Evolutionary conservation across 495 filamentous ascomycete genomes (phyloP), one percentile per base, ranked within the genome.

Genomic region (Penicillium waksmanii): DNA sequence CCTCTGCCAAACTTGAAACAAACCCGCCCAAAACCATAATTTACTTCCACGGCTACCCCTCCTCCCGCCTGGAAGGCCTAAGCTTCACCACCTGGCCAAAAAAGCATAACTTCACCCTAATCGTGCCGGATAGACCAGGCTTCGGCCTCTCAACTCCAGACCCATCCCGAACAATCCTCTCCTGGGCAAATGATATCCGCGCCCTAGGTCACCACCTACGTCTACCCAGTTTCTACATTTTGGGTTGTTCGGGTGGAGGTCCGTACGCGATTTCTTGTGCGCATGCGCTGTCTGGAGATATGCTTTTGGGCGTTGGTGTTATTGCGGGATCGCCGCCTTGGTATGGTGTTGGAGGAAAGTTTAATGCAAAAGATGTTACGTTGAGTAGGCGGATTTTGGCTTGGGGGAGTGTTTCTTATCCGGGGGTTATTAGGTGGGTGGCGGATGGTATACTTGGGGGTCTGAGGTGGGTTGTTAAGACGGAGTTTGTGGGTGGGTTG

Each of bases 261-360:
- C 80, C 80, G 1, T 83, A 77, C 56, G 77, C 73, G 4, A 55
- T 82, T 13, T 81, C 80, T 1, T 83, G 79, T 54, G 75, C 73
- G 15, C 54, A 72, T 17, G 53, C 48, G 12, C 51, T 76, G 23
- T 54, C 54, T 0, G 23, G 23, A 3, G 60, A 69, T 3, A 70
- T 62, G 58, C 23, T 81, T 17, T 61, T 66, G 5, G 70, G 59
- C 4, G 73, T 74, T 0, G 74, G 69, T 3, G 63, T 81, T 8
- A 13, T 80, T 4, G 68, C 68, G 6, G 77, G 76, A 19, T 63
- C 64, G 15, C 64, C 63, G 3, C 68, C 74, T 5, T 74, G 67
- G 66, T 10, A 36, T 6, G 74, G 73, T 53, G 61, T 46, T 35
- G 34, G 33, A 10, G 4, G 21, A 1, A 23, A 23, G 23, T 23